phyloP scores from a whole-genome alignment of 257 asterid genomes.

The Jaltomata sinuosa region DNA sequence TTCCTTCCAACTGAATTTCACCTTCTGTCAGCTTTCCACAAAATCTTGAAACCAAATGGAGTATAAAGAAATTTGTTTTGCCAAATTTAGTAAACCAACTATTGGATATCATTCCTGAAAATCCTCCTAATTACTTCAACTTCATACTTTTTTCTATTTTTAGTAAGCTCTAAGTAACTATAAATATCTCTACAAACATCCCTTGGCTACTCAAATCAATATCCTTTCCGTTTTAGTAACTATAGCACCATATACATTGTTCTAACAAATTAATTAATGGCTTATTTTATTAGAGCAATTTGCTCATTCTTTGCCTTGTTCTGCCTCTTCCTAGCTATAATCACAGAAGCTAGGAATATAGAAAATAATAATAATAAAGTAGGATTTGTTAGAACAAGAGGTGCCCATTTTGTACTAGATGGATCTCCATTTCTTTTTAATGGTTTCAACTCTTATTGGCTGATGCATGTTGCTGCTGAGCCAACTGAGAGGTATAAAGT shows the following conservation, averaged over 20 bases:
- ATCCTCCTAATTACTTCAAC: neutral
- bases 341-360: neutral
- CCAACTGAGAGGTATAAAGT: neutral
- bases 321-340: neutral
- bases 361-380: neutral
- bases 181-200: neutral
- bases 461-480: neutral
- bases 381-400: constrained; percentile 33
- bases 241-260: neutral
- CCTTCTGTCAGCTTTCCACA: neutral
- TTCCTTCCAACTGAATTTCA: neutral
- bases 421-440: constrained; percentile 27
- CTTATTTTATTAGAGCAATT: neutral
- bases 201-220: neutral
- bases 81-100: neutral
- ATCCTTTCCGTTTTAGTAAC: neutral
- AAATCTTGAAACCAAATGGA: neutral
- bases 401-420: constrained; percentile 38
- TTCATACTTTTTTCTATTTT: neutral
- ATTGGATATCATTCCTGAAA: neutral
- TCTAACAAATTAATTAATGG: neutral
- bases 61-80: neutral
- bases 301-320: neutral
- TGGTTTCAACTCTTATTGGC: neutral
- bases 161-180: neutral